Conservation (phyloP, 306 rosid genomes). For the Chamaecrista fasciculata region DNA sequence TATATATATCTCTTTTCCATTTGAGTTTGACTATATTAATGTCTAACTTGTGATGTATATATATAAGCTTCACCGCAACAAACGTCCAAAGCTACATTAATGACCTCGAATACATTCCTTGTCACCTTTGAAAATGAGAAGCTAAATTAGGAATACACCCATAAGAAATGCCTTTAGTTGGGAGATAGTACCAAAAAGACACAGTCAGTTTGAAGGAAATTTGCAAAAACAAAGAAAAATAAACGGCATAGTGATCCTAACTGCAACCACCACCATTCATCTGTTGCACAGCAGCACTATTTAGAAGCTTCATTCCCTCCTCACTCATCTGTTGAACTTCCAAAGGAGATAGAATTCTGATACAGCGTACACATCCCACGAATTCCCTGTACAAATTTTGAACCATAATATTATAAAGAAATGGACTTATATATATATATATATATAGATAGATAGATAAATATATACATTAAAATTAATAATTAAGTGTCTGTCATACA, state of each 20-base stretch:
- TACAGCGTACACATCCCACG: constrained; percentile 68
- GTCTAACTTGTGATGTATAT: neutral
- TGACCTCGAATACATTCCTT: neutral
- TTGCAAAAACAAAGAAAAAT: constrained; percentile 7
- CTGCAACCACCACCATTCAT: constrained; percentile 38
- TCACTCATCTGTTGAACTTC: constrained; percentile 83
- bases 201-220: neutral
- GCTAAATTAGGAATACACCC: neutral
- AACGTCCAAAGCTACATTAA: neutral
- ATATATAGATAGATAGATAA: too few species aligned
- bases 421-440: too few species aligned
- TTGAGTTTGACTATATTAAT: neutral
- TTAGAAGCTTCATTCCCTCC: constrained; percentile 82
- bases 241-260: neutral
- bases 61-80: neutral
- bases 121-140: neutral
- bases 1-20: neutral
- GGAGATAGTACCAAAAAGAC: neutral
- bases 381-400: constrained; percentile 60
- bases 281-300: constrained; percentile 63
- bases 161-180: neutral
- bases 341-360: constrained; percentile 71
- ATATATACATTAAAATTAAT: too few species aligned
- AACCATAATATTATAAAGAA: neutral
- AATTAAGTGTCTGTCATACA: too few species aligned